Conservation (phyloP, 2,329 filamentous ascomycete species). For the Canariomyces notabilis region DNA sequence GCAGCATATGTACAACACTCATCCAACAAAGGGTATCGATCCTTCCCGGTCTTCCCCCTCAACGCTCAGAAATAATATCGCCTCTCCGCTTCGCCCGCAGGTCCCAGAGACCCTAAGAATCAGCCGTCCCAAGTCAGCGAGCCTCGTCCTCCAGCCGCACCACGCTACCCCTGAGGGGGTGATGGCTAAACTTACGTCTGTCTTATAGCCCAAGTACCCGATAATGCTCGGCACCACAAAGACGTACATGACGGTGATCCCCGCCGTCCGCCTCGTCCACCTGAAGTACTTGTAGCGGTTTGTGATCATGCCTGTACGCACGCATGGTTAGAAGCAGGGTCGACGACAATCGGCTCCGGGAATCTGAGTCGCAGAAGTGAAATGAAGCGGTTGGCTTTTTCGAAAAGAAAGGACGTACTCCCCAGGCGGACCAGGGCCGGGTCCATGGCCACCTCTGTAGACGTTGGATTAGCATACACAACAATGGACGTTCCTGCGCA, state of each 20-base stretch:
- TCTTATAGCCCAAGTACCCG: conserved; percentile 68
- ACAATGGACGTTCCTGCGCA: too few species aligned
- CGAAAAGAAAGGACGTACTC: conserved; percentile 34
- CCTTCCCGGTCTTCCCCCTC: conserved; percentile 22
- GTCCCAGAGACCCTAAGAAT: conserved; percentile 72
- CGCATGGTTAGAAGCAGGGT: not conserved
- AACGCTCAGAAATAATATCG: conserved; percentile 79
- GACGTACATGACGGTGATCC: conserved; percentile 73
- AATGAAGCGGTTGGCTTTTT: too few species aligned
- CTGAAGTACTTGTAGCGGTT: conserved; percentile 93
- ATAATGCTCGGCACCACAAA: conserved; percentile 66
- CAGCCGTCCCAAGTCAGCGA: conserved; percentile 4
- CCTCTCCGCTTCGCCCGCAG: conserved; percentile 83
- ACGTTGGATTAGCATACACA: too few species aligned
- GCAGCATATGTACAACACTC: conserved; percentile 39
- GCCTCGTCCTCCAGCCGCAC: not conserved
- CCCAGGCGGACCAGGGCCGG: conserved; percentile 43
- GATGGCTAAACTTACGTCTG: conserved; percentile 65
- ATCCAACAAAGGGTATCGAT: not conserved
- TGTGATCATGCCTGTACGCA: conserved; percentile 64
- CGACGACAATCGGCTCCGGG: not conserved
- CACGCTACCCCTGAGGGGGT: not conserved
- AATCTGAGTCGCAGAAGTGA: not conserved
- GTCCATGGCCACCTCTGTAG: conserved; percentile 44
- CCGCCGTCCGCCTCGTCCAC: conserved; percentile 81